Conservation (phyloP, 2,329 filamentous ascomycete genomes). For the Apiospora kogelbergensis region DNA sequence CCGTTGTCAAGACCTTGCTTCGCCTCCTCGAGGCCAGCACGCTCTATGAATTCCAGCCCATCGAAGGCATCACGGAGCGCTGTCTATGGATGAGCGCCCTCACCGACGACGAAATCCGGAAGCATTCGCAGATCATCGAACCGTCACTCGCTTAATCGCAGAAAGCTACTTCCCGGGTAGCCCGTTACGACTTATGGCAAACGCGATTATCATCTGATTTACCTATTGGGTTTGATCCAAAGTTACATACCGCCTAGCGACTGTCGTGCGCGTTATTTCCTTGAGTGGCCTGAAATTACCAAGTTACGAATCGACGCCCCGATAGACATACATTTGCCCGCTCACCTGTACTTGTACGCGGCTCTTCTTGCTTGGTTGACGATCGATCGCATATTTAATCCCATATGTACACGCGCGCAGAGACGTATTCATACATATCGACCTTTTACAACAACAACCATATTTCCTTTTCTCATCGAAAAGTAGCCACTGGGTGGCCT, state of each 20-base stretch:
- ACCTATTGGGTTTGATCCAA: neutral
- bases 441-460: neutral
- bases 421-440: neutral
- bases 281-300: neutral
- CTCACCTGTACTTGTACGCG: constrained; percentile 1
- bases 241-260: neutral
- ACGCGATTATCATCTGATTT: neutral
- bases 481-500: neutral
- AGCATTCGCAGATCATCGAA: constrained; percentile 51
- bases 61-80: constrained; percentile 75
- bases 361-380: neutral
- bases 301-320: neutral
- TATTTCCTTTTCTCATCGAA: neutral
- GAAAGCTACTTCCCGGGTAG: neutral
- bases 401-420: neutral
- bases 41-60: constrained; percentile 70
- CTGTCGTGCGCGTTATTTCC: neutral
- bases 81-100: constrained; percentile 85
- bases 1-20: constrained; percentile 76
- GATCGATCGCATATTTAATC: neutral
- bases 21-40: constrained; percentile 78
- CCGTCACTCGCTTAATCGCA: neutral
- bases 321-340: constrained; percentile 8
- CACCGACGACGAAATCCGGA: constrained; percentile 71
- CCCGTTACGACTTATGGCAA: neutral